A percentile compares a stretch with the other conserved stretches of the same genome.
phyloP scores from a whole-genome alignment of 495 filamentous ascomycete species.

The Aspergillus diversus region DNA sequence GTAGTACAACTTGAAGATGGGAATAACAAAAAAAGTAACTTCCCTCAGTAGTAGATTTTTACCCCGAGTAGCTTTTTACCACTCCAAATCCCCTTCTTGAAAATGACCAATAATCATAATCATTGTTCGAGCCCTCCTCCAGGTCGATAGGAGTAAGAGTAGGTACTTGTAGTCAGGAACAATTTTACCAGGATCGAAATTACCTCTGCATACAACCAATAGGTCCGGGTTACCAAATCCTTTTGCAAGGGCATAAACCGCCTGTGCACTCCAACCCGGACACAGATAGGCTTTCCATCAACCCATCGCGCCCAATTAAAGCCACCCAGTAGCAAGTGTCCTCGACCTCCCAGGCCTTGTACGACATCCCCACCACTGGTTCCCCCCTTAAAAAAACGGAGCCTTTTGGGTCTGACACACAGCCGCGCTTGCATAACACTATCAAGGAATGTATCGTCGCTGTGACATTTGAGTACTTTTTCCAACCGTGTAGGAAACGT shows the following conservation, averaged over 20 bases:
- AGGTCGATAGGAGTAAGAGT: too few relatives aligned
- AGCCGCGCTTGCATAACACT: constrained; percentile 37
- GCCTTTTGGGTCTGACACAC: constrained; percentile 35
- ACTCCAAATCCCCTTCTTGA: too few relatives aligned
- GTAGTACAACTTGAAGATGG: not conserved
- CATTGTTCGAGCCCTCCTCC: too few relatives aligned
- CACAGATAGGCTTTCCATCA: constrained; percentile 27
- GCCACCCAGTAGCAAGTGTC: constrained; percentile 24
- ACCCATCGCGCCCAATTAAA: constrained; percentile 17
- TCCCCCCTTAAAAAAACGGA: constrained; percentile 27
- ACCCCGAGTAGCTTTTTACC: too few relatives aligned
- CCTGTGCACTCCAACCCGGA: constrained; percentile 13
- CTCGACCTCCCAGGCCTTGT: constrained; percentile 21
- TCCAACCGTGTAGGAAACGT: constrained; percentile 26
- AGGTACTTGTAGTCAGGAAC: too few relatives aligned
- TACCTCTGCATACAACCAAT: too few relatives aligned
- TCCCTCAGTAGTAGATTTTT: too few relatives aligned
- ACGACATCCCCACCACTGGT: constrained; percentile 32
- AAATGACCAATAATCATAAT: too few relatives aligned
- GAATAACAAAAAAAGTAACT: too few relatives aligned
- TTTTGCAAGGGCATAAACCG: not conserved
- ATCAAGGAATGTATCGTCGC: constrained; percentile 34
- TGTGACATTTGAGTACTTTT: constrained; percentile 29
- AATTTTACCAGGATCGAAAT: too few relatives aligned
- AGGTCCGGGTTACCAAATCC: not conserved